Base-by-base conservation (phyloP, 148 eudicot species). In the Cornus florida region DNA sequence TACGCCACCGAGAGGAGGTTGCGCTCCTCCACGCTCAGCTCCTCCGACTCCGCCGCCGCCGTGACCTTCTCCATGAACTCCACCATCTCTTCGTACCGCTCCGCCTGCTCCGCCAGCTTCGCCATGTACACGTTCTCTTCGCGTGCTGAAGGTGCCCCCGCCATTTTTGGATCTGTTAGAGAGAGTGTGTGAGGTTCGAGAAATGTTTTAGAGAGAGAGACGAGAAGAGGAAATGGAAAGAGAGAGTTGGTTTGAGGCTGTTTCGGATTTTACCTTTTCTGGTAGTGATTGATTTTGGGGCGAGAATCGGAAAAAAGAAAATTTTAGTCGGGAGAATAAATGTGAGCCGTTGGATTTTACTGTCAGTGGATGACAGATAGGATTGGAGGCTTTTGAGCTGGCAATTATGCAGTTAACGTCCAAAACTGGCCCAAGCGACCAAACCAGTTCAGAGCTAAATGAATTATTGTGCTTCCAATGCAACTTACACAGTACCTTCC, bases 1-100 rank as follows among this genome's bases (percentile, higher is more conserved):
- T 91, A 91, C 5, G 94, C 94, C 12, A 91, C 94, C 14, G 94
- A 91, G 11, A 91, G 88, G 14, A 91, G 90, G 73, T 91, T 91
- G 1, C 95, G 74, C 73, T 91, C 95, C 69, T 91, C 95, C 2
- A 91, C 88, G 31, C 90, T 88, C 19, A 91, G 87, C 62, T 91
- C 92, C 19, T 91, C 91, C 9, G 84, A 83, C 28, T 84, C 91
- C 23, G 75, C 75, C 2, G 90, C 78, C 5, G 84, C 76, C 14
- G 89, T 82, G 24, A 91, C 92, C 62, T 89, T 91, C 78, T 89
- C 91, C 93, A 90, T 90, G 82, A 79, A 88, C 41, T 86, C 82
- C 19, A 90, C 93, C 93, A 91, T 91, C 62, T 91, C 94, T 69
- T 91, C 94, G 81, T 91, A 91, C 1, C 94, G 81, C 80, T 91